Percentiles rank a stretch among this genome's conserved stretches.
Conservation (phyloP, 2,329 filamentous ascomycete genomes). For the Aspergillus aculeatinus region DNA sequence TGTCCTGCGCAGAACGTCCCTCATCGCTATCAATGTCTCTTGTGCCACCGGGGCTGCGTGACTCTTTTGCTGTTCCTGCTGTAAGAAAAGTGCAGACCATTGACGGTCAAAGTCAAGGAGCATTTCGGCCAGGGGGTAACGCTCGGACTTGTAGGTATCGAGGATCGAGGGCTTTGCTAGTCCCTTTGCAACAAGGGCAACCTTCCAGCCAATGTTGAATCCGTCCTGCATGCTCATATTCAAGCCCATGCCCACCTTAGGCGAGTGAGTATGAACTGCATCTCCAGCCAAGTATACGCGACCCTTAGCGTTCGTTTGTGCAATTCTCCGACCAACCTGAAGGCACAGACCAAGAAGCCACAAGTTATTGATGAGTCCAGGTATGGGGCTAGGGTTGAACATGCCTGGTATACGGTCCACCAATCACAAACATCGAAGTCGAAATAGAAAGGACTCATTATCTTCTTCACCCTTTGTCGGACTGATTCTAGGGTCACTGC, state of each 20-base stretch:
- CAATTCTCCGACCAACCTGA: constrained; percentile 13
- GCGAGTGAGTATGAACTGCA: constrained; percentile 14
- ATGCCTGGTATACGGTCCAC: constrained; percentile 15
- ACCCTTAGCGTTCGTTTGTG: constrained; percentile 10
- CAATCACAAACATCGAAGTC: constrained; percentile 15
- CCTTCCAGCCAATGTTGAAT: constrained; percentile 58
- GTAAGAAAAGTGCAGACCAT: constrained; percentile 7
- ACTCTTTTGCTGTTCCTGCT: not conserved
- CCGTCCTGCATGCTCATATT: constrained; percentile 48
- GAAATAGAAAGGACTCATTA: constrained; percentile 9
- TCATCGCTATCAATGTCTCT: constrained; percentile 6
- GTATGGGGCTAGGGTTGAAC: not conserved
- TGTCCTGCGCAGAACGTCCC: not conserved
- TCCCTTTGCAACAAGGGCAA: constrained; percentile 48
- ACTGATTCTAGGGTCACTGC: constrained; percentile 10
- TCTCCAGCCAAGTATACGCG: constrained; percentile 13
- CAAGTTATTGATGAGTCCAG: not conserved
- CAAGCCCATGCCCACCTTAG: constrained; percentile 14
- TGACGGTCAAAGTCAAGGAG: constrained; percentile 62
- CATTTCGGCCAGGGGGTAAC: constrained; percentile 61
- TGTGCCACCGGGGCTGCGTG: not conserved
- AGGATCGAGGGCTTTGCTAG: constrained; percentile 41
- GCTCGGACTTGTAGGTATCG: constrained; percentile 52
- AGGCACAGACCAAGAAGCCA: not conserved
- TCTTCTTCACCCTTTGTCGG: constrained; percentile 6